Evolutionary conservation across 495 filamentous ascomycete genomes (phyloP), one percentile per base, ranked within the genome.

Genomic region (Glarea lozoyensis): DNA sequence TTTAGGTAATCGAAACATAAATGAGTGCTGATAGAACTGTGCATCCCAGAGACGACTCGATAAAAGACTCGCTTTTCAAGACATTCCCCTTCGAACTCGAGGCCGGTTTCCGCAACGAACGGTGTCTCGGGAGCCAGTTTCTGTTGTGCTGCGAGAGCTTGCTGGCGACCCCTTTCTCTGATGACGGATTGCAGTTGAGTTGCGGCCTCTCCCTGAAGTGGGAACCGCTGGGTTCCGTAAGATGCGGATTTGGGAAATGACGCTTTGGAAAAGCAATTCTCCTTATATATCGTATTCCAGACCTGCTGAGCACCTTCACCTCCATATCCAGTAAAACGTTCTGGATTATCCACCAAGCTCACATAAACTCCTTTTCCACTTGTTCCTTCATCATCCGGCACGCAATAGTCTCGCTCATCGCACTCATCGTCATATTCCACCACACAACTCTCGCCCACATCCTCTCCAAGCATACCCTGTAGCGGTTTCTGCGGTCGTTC

Each of bases 361-460:
- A 98, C 92, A 57, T 98, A 98, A 69, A 96, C 93, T 10, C 92
- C 92, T 62, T 94, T 94, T 4, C 75, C 80, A 27, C 71, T 75
- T 2, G 86, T 79, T 44, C 82, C 81, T 64, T 96, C 88, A 58
- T 98, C 92, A 50, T 98, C 92, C 1, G 90, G 90, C 5, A 97
- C 76, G 68, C 92, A 98, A 60, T 97, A 98, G 56, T 98, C 92
- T 21, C 89, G 75, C 42, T 97, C 87, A 63, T 98, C 92, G 49
- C 92, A 96, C 59, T 98, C 92, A 52, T 97, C 93, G 54, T 96
- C 92, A 57, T 92, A 94, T 61, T 98, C 92, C 1, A 96, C 79
- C 31, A 98, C 86, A 61, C 92, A 98, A 54, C 86, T 94, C 64
- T 98, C 92, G 15, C 86, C 86, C 7, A 94, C 89, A 40, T 81